Percentiles rank a stretch among this genome's conserved stretches.
Conservation (phyloP, 106 monocot genomes). For the Dioscorea dumetorum region DNA sequence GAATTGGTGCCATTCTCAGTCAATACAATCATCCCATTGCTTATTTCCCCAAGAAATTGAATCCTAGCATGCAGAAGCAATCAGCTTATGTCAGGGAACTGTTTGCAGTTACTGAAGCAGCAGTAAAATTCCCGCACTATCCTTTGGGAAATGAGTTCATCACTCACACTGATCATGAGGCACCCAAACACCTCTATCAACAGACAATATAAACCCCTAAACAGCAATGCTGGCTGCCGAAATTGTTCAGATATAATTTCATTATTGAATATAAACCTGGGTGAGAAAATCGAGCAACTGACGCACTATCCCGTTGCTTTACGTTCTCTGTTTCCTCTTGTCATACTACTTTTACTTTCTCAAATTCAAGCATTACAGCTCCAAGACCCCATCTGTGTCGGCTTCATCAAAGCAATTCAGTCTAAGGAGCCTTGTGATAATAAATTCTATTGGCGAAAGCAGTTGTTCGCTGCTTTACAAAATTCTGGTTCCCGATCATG, state of each 20-base stretch:
- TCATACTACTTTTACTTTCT: neutral
- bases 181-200: neutral
- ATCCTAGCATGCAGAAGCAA: neutral
- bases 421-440: too few species aligned
- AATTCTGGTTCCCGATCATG: neutral
- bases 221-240: neutral
- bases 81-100: neutral
- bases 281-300: neutral
- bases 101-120: neutral
- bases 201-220: neutral
- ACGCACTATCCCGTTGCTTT: neutral
- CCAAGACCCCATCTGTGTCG: neutral
- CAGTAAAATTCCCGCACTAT: neutral
- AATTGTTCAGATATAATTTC: neutral
- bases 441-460: too few species aligned
- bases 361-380: neutral
- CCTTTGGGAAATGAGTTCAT: too few species aligned
- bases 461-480: neutral
- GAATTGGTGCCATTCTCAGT: constrained; percentile 3
- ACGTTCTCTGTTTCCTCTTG: neutral
- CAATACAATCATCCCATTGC: constrained; percentile 1
- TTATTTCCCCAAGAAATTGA: constrained; percentile 1
- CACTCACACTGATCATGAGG: neutral
- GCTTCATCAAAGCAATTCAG: neutral
- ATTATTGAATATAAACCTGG: neutral